Evolutionary conservation across 2,329 filamentous ascomycete species (phyloP).

Genomic region (Aspergillus tanneri): DNA sequence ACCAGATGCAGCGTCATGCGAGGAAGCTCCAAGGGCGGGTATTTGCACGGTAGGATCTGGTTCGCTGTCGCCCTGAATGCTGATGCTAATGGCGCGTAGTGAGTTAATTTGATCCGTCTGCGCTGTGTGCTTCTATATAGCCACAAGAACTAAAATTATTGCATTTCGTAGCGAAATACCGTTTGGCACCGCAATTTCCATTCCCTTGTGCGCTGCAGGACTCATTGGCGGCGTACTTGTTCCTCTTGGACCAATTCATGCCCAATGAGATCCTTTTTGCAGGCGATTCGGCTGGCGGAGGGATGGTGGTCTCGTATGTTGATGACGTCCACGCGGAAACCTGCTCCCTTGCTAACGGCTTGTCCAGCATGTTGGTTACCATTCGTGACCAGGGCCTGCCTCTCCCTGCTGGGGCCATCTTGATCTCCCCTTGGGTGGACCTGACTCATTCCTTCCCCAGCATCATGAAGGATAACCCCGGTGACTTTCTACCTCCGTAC

Average conservation of each 20-base stretch:
- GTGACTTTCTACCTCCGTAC: conserved; percentile 84
- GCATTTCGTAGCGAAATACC: conserved; percentile 61
- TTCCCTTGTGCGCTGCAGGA: conserved; percentile 93
- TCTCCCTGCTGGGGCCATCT: conserved; percentile 81
- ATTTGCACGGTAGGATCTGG: conserved; percentile 61
- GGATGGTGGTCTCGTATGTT: conserved; percentile 70
- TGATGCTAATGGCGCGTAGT: conserved; percentile 25
- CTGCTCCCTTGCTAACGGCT: conserved; percentile 19
- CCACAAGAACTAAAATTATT: conserved; percentile 15
- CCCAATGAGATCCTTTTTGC: conserved; percentile 81
- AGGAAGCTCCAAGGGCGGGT: conserved; percentile 88
- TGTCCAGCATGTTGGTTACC: conserved; percentile 65
- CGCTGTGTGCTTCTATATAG: background rate
- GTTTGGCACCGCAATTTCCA: conserved; percentile 87
- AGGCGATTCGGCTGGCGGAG: conserved; percentile 90
- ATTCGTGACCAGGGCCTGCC: conserved; percentile 80
- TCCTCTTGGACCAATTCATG: conserved; percentile 72
- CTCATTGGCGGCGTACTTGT: conserved; percentile 82
- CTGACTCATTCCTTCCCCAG: conserved; percentile 94
- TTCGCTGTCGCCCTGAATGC: background rate
- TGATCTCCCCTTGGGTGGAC: conserved; percentile 96
- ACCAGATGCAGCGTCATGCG: conserved; percentile 94
- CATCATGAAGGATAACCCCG: conserved; percentile 65
- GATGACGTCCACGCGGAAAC: background rate
- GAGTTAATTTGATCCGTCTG: conserved; percentile 11